These are phyloP conservation scores for Canariomyces notabilis DNA, from an alignment of 2,329 filamentous ascomycete genomes.

Conservation along the genomic window DNA sequence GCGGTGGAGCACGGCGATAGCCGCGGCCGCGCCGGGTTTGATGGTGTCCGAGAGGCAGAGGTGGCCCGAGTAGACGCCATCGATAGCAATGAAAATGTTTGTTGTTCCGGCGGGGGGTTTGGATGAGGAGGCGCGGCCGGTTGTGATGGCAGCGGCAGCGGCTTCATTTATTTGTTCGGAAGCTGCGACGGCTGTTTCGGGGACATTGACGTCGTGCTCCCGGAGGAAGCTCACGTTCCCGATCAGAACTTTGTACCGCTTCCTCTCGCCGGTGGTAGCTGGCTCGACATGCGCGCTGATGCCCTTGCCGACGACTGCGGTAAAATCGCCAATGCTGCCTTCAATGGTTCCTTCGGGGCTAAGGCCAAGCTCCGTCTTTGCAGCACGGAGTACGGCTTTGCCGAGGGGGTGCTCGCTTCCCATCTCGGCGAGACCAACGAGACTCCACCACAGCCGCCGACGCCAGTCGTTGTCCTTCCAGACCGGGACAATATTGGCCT, in stretches of 20 bases:
- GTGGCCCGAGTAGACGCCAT: conserved; percentile 73
- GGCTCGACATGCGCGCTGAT: conserved; percentile 80
- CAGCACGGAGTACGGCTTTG: conserved; percentile 73
- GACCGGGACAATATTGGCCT: conserved; percentile 56
- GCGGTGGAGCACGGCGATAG: conserved; percentile 73
- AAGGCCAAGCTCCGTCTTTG: conserved; percentile 70
- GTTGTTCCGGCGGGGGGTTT: conserved; percentile 64
- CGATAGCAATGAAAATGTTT: conserved; percentile 85
- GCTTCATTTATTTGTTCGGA: conserved; percentile 54
- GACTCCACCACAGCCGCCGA: conserved; percentile 84
- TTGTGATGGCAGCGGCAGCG: conserved; percentile 31
- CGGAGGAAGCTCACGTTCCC: conserved; percentile 77
- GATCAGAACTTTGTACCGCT: conserved; percentile 72
- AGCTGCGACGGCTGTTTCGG: conserved; percentile 57
- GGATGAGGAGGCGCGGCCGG: conserved; percentile 34
- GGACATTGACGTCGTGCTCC: conserved; percentile 63
- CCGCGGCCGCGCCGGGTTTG: conserved; percentile 77
- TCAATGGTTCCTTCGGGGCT: conserved; percentile 69
- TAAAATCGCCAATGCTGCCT: conserved; percentile 80
- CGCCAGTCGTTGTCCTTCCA: conserved; percentile 69
- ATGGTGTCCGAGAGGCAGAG: conserved; percentile 84
- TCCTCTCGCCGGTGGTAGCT: conserved; percentile 58
- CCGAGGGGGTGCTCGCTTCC: conserved; percentile 94
- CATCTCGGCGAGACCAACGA: conserved; percentile 92
- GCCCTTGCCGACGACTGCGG: conserved; percentile 76